A percentile compares a stretch with the other conserved stretches of the same genome.
These are phyloP conservation scores for Naganishia vishniacii DNA, from an alignment of 768 basidiomycete genomes.

Conservation along the genomic window DNA sequence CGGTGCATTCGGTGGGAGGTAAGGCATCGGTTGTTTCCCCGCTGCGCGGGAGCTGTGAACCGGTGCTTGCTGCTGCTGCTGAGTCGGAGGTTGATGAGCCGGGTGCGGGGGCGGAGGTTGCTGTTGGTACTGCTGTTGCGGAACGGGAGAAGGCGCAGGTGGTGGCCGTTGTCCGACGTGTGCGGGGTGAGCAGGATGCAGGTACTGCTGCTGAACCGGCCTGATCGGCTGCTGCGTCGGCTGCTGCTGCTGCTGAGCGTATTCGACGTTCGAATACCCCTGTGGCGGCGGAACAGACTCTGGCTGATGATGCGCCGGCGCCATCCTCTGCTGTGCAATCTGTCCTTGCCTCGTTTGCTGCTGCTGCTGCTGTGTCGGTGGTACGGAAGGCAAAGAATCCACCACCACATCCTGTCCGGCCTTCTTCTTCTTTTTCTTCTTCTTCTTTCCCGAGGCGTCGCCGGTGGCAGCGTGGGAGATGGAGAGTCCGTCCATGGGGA, in stretches of 20 bases:
- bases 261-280: not conserved
- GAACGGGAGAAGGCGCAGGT: too few species aligned
- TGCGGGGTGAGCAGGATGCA: too few species aligned
- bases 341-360: not conserved
- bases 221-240: constrained; percentile 34
- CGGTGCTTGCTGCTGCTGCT: constrained; percentile 22
- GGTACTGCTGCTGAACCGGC: constrained; percentile 40
- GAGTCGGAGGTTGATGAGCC: not conserved
- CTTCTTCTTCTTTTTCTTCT: constrained; percentile 57
- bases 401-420: constrained; percentile 45
- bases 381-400: constrained; percentile 4
- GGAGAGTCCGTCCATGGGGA: constrained; percentile 12
- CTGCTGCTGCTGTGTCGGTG: too few species aligned
- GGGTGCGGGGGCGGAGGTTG: constrained; percentile 24
- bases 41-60: constrained; percentile 66
- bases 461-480: not conserved
- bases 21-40: constrained; percentile 89
- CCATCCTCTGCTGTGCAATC: not conserved
- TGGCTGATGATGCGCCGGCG: not conserved
- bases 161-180: too few species aligned
- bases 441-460: constrained; percentile 38
- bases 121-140: constrained; percentile 30
- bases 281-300: not conserved
- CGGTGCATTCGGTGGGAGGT: constrained; percentile 46
- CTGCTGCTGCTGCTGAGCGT: constrained; percentile 29